Evolutionary conservation across 768 basidiomycete species (phyloP).

Genomic region (Mycena belliarum): DNA sequence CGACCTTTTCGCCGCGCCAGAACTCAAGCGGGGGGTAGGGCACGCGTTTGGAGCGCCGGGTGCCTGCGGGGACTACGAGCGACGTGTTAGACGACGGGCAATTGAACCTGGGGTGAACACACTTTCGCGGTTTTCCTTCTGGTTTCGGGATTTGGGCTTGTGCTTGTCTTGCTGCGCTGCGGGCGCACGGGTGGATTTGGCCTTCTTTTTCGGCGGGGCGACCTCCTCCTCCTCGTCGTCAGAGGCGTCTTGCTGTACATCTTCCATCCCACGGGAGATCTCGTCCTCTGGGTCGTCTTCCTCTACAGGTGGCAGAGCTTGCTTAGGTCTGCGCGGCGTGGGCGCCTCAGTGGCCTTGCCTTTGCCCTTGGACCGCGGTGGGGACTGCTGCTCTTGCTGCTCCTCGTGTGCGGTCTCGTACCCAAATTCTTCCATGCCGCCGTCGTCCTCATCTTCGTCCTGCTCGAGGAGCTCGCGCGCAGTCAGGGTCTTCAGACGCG

Average conservation of each 20-base stretch:
- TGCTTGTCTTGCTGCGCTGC: background rate
- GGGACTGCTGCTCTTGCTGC: conserved; percentile 35
- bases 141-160: conserved; percentile 8
- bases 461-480: conserved; percentile 31
- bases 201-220: conserved; percentile 12
- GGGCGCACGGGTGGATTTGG: background rate
- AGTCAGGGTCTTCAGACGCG: conserved; percentile 32
- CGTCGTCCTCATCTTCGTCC: conserved; percentile 24
- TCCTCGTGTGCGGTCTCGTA: conserved; percentile 49
- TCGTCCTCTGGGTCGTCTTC: conserved; percentile 43
- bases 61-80: conserved; percentile 42
- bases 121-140: conserved; percentile 42
- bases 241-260: conserved; percentile 13
- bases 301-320: conserved; percentile 25
- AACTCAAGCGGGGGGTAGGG: conserved; percentile 78
- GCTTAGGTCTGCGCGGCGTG: conserved; percentile 35
- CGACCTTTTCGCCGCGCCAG: conserved; percentile 89
- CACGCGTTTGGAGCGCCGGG: conserved; percentile 72
- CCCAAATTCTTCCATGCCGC: conserved; percentile 33
- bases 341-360: conserved; percentile 34
- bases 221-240: conserved; percentile 10
- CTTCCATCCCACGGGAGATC: conserved; percentile 38
- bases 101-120: conserved; percentile 24
- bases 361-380: conserved; percentile 40
- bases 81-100: background rate